phyloP scores from a whole-genome alignment of 2,329 filamentous ascomycete species.

The Trichoderma sp. region DNA sequence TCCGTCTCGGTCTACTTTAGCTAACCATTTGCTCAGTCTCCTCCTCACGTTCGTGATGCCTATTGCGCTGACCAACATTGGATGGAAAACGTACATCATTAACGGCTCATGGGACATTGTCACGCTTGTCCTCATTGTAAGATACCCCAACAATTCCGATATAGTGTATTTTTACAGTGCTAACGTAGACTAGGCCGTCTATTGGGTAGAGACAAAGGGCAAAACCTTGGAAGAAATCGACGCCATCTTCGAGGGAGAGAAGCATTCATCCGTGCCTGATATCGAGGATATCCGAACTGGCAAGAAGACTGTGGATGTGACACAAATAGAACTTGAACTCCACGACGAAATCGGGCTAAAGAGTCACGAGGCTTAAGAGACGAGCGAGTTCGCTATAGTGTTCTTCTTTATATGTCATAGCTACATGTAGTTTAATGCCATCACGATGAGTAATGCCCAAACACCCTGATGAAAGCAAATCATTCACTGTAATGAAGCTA shows the following conservation, averaged over 20 bases:
- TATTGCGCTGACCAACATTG: constrained; percentile 26
- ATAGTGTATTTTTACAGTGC: neutral
- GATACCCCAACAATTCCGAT: neutral
- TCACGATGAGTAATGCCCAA: neutral
- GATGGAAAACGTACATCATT: constrained; percentile 26
- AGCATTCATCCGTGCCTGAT: constrained; percentile 22
- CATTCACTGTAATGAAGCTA: neutral
- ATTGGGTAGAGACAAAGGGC: constrained; percentile 42
- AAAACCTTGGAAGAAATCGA: constrained; percentile 46
- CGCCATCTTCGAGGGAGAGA: constrained; percentile 28
- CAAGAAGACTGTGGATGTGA: constrained; percentile 16
- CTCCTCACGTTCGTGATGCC: constrained; percentile 39
- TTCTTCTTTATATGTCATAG: neutral
- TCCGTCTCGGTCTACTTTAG: constrained; percentile 29
- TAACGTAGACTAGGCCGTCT: constrained; percentile 21
- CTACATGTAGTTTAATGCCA: neutral
- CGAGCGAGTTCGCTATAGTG: neutral
- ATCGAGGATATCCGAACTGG: constrained; percentile 25
- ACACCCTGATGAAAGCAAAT: neutral
- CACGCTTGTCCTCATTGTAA: constrained; percentile 23
- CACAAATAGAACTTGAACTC: constrained; percentile 18
- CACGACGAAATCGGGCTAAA: constrained; percentile 18
- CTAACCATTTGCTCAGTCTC: constrained; percentile 40
- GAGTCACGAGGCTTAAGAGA: neutral
- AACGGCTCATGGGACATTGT: constrained; percentile 30